Evolutionary conservation across 306 rosid species (phyloP).

Genomic region (Fagus crenata): DNA sequence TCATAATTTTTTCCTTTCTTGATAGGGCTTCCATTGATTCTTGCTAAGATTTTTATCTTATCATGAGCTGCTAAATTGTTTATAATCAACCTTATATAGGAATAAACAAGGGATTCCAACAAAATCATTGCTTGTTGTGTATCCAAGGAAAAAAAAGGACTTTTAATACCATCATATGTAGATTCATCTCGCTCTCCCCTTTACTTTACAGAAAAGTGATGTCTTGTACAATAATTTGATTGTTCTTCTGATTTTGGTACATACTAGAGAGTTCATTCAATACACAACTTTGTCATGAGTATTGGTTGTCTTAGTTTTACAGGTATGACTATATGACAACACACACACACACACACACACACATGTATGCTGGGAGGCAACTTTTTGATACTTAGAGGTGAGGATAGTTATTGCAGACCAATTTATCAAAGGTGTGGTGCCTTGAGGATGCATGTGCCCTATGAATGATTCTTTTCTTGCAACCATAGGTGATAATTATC

Average conservation of each 20-base stretch:
- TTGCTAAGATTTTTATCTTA: background rate
- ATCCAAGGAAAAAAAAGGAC: background rate
- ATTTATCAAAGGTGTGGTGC: background rate
- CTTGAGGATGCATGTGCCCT: constrained; percentile 1
- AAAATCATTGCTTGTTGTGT: background rate
- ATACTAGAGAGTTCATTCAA: background rate
- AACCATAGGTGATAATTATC: background rate
- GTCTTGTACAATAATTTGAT: background rate
- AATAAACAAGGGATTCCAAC: too few relatives aligned
- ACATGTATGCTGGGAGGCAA: background rate
- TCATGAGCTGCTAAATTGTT: background rate
- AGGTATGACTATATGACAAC: background rate
- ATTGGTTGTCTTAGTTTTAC: background rate
- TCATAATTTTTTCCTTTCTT: background rate
- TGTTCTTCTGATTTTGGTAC: background rate
- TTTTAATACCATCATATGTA: background rate
- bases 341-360: background rate
- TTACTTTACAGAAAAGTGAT: background rate
- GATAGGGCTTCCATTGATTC: background rate
- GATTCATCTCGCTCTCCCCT: background rate
- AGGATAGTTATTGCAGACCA: background rate
- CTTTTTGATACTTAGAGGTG: background rate
- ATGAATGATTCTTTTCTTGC: background rate
- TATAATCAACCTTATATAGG: background rate
- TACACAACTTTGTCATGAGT: background rate